Base-by-base conservation (phyloP, 306 rosid species). In the Dalbergia cultrata region DNA sequence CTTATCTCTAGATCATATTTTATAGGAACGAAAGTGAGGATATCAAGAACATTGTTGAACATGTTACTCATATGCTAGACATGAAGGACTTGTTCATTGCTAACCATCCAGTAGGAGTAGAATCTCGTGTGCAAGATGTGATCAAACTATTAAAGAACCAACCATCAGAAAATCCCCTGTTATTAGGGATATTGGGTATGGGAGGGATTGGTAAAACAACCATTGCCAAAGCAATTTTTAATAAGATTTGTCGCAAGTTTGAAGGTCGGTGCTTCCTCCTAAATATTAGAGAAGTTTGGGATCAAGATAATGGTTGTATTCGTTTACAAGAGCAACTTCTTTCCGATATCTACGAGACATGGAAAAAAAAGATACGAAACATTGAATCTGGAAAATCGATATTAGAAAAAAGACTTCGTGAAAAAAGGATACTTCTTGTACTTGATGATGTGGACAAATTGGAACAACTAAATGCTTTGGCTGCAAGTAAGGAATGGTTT, bases 381-480 rank as follows among this genome's bases (percentile, higher is more conserved):
- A 6, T 62, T 37, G 57, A 72, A 37, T 9, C 19, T 11, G 58
- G 53, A 19, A 56, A 17, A 56, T 12, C 0, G 1, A 16, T 75
- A 26, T 14, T 82, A 33, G 70, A 69, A n/a, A 9, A 37, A 34
- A 68, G 67, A 50, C 81, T 82, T 17, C 0, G 33, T 3, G 16
- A 4, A 5, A 60, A 60, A 7, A 75, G 4, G 76, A 43, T 61
- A 75, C 67, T 82, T 12, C 13, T 75, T 60, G 71, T 82, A 9
- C 76, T 81, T 14, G 85, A 82, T 17, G 77, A 75, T 22, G 81
- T 82, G 53, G 57, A 39, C 44, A 12, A 67, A 1, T 47, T 31
- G 3, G 71, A 50, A 0, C 85, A 81, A 34, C 2, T 82, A 18
- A 50, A 50, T 22, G 77, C 67, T n/a, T 76, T 82, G 57, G 70